These are phyloP conservation scores for Raphanus hybrid DNA, from an alignment of 441 rosid species.

Conservation along the genomic window DNA sequence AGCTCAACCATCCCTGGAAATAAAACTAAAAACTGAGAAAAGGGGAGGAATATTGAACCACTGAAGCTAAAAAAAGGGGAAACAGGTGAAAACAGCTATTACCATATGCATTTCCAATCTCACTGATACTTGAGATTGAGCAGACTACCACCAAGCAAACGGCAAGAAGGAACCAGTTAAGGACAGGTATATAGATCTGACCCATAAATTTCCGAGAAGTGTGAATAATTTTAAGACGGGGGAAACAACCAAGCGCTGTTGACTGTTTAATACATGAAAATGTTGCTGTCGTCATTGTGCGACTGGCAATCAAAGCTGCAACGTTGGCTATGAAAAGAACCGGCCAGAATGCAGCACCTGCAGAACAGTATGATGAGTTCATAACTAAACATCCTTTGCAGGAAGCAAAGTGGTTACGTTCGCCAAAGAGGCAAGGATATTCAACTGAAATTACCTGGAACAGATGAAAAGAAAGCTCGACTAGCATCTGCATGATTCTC, in stretches of 20 bases:
- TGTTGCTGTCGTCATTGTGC: slow-evolving; percentile 98
- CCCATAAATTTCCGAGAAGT: slow-evolving; percentile 99
- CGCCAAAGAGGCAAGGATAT: slow-evolving; percentile 12
- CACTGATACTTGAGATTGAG: slow-evolving; percentile 76
- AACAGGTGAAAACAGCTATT: slow-evolving; percentile 20
- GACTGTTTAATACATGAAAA: slow-evolving; percentile 98
- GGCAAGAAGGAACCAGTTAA: slow-evolving; percentile 96
- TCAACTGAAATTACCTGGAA: slow-evolving; percentile 71
- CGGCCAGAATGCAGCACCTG: slow-evolving; percentile 86
- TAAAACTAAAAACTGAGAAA: slow-evolving; percentile 8
- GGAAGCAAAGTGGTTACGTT: slow-evolving; percentile 4
- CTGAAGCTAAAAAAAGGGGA: too few relatives aligned
- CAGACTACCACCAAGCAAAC: slow-evolving; percentile 79
- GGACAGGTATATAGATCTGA: slow-evolving; percentile 95
- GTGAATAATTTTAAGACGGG: slow-evolving; percentile 95
- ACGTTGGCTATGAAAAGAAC: slow-evolving; percentile 79
- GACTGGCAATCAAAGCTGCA: slow-evolving; percentile 96
- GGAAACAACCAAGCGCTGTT: slow-evolving; percentile 94
- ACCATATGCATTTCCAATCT: slow-evolving; percentile 99
- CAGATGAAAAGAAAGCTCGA: slow-evolving; percentile 84
- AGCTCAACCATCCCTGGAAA: slow-evolving; percentile 89
- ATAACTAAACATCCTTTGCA: slow-evolving; percentile 25
- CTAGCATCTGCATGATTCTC: slow-evolving; percentile 58
- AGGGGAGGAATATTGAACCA: neutral
- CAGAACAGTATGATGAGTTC: slow-evolving; percentile 34